Evolutionary conservation across 2,329 filamentous ascomycete genomes (phyloP).

Genomic region (Phaeophleospora eucalypticola): DNA sequence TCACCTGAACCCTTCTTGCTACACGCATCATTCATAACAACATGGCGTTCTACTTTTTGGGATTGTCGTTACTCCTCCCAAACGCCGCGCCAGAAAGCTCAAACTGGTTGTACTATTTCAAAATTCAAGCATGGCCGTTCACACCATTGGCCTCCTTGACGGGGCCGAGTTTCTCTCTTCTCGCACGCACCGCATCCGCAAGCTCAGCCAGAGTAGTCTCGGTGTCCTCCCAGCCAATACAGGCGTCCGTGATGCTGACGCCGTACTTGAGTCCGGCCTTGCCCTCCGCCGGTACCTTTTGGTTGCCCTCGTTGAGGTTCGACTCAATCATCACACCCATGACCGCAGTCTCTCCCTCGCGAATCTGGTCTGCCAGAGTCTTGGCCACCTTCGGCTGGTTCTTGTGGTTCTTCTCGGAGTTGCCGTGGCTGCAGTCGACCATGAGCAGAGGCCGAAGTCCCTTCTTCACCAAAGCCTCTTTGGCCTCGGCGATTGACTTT

Average conservation of each 20-base stretch:
- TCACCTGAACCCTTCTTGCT: neutral
- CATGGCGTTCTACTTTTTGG: neutral
- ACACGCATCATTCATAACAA: neutral
- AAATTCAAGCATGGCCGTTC: constrained; percentile 17
- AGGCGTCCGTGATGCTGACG: constrained; percentile 95
- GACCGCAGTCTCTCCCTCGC: constrained; percentile 76
- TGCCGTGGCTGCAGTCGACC: constrained; percentile 98
- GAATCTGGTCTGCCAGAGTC: constrained; percentile 76
- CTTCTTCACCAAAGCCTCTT: constrained; percentile 70
- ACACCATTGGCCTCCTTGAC: constrained; percentile 28
- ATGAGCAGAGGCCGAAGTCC: constrained; percentile 72
- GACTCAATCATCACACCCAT: constrained; percentile 99
- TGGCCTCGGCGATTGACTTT: constrained; percentile 76
- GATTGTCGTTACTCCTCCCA: neutral
- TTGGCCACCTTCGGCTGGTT: constrained; percentile 94
- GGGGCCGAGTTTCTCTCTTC: constrained; percentile 51
- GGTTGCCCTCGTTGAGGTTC: constrained; percentile 88
- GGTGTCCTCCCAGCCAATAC: constrained; percentile 91
- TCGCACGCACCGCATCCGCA: constrained; percentile 72
- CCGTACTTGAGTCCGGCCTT: constrained; percentile 83
- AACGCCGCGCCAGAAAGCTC: neutral
- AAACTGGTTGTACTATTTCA: neutral
- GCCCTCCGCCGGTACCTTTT: constrained; percentile 87
- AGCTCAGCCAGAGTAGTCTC: constrained; percentile 71
- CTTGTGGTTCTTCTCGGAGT: constrained; percentile 79